A percentile compares a stretch with the other conserved stretches of the same genome.
phyloP scores from a whole-genome alignment of 2,329 filamentous ascomycete genomes.

The Talaromyces marneffei region DNA sequence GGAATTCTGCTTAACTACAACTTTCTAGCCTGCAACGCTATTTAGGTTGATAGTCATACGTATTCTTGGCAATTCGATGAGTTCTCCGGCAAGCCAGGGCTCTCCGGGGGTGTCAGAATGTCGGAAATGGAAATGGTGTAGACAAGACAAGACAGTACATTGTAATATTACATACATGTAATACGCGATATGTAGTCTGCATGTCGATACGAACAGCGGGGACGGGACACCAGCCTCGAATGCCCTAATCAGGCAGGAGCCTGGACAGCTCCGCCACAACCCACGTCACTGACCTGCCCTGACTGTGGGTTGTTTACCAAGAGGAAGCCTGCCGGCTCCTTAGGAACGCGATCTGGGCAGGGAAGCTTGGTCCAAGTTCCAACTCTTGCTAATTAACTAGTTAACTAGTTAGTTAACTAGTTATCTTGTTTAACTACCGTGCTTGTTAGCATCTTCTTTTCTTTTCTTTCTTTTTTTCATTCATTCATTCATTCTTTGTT shows the following conservation, averaged over 20 bases:
- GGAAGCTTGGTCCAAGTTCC: not conserved
- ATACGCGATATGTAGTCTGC: not conserved
- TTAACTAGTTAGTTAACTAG: too few species aligned
- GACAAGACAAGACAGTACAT: not conserved
- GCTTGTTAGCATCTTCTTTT: not conserved
- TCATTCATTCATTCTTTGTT: not conserved
- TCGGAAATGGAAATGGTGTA: not conserved
- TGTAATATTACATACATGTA: too few species aligned
- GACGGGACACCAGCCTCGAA: not conserved
- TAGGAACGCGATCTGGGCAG: not conserved
- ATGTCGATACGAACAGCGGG: not conserved
- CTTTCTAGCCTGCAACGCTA: not conserved
- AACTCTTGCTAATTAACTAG: too few species aligned
- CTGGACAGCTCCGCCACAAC: not conserved
- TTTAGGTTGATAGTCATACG: not conserved
- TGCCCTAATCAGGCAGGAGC: not conserved
- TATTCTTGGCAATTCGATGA: not conserved
- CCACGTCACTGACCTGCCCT: conserved; percentile 2
- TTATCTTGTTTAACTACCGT: too few species aligned
- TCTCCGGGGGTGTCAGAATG: not conserved
- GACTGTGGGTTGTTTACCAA: not conserved
- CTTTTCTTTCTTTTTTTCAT: not conserved
- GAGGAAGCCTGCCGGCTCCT: not conserved
- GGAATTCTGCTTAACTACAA: not conserved
- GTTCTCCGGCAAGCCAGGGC: not conserved